Base-by-base conservation (phyloP, 2,329 filamentous ascomycete species). In the Drechmeria coniospora region DNA sequence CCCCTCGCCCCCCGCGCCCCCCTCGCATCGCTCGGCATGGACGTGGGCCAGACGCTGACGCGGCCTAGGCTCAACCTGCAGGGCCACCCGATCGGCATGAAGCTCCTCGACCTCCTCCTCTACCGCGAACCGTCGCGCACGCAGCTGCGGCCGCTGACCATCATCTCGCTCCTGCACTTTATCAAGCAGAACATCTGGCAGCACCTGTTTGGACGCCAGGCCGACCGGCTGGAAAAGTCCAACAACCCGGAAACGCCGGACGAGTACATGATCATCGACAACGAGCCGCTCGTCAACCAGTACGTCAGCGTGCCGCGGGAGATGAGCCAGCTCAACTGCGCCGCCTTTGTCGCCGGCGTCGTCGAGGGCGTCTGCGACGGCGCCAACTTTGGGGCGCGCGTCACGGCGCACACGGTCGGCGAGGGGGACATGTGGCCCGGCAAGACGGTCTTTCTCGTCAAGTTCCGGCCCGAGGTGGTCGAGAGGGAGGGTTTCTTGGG, bases 241-340 rank as follows among this genome's bases (percentile, higher is more conserved):
- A 74, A 74, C 29, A 77, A 81, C 44, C 76, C 80, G 7, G 71
- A 76, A 29, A 87, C 84, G 28, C 77, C 82, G 7, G 83, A 90
- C 42, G 87, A 95, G 61, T 98, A 95, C 63, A 95, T 98, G 87
- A 90, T 98, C 44, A 82, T 86, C 44, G 90, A 98, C 58, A 95
- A 98, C 56, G 90, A 95, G 51, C 90, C 90, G 14, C 65, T 95
- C 27, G 87, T 95, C 21, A 95, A 94, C 55, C 77, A 79, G 36
- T 95, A 90, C 58, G 79, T 98, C 47, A 83, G 75, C 43, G 79
- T 95, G 29, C 90, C 90, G 11, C 79, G 79, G 46, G 90, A 98
- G 57, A 92, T 98, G 81, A 84, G 71, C 55, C 81, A 90, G 67
- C 65, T 98, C 46, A 95, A 94, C 53, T 94, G 87, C 54, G 90